Evolutionary conservation across 2,329 filamentous ascomycete species (phyloP).

Genomic region (Ophiocordyceps camponoti-rufipedis): DNA sequence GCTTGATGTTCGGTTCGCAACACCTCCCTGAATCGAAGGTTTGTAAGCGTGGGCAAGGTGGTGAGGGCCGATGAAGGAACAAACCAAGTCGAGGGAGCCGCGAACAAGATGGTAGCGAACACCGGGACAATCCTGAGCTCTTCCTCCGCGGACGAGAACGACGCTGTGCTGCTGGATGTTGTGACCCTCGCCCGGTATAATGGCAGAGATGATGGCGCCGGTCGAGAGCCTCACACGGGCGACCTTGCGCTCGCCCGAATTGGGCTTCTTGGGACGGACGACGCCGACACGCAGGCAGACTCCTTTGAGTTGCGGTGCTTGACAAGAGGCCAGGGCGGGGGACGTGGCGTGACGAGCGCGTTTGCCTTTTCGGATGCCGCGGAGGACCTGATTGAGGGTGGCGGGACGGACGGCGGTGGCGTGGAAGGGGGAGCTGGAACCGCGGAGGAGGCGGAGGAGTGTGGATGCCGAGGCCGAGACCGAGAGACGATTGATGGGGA

Average conservation of each 20-base stretch:
- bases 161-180: slow-evolving; percentile 99
- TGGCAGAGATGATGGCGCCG: slow-evolving; percentile 74
- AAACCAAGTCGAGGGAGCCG: slow-evolving; percentile 81
- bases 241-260: slow-evolving; percentile 92
- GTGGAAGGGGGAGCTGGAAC: slow-evolving; percentile 25
- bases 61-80: slow-evolving; percentile 15
- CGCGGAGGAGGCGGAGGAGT: background rate
- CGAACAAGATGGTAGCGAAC: slow-evolving; percentile 89
- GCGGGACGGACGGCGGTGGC: slow-evolving; percentile 36
- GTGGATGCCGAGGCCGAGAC: too few relatives aligned
- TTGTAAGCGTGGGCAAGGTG: slow-evolving; percentile 2
- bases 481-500: too few relatives aligned
- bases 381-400: slow-evolving; percentile 57
- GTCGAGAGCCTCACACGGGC: slow-evolving; percentile 78
- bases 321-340: slow-evolving; percentile 53
- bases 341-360: slow-evolving; percentile 73
- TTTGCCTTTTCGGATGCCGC: slow-evolving; percentile 63
- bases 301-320: slow-evolving; percentile 74
- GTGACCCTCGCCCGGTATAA: slow-evolving; percentile 94
- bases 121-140: slow-evolving; percentile 94
- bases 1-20: slow-evolving; percentile 64
- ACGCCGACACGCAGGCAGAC: slow-evolving; percentile 90
- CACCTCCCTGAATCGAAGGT: slow-evolving; percentile 52
- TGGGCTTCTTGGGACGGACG: slow-evolving; percentile 95
- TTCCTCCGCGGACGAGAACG: slow-evolving; percentile 82